phyloP scores from a whole-genome alignment of 257 asterid species.

The Avicennia marina region DNA sequence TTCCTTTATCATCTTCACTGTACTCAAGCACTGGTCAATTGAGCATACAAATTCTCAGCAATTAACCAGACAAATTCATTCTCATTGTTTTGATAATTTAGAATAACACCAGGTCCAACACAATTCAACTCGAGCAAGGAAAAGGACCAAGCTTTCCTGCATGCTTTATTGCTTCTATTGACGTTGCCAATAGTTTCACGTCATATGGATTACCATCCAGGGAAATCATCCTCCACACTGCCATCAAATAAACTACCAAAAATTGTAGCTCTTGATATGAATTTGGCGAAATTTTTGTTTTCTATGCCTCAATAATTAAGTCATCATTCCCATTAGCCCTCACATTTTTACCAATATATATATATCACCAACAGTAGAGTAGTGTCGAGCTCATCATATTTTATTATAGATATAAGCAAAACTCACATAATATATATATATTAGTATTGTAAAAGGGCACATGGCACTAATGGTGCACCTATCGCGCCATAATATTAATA shows the following conservation, averaged over 20 bases:
- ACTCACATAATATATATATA: too few relatives aligned
- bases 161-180: neutral
- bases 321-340: neutral
- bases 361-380: neutral
- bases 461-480: too few relatives aligned
- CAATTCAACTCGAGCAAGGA: too few relatives aligned
- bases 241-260: neutral
- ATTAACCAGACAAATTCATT: neutral
- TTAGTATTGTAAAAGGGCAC: too few relatives aligned
- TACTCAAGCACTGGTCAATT: neutral
- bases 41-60: too few relatives aligned
- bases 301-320: neutral
- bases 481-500: too few relatives aligned
- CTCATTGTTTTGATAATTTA: too few relatives aligned
- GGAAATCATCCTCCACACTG: neutral
- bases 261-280: neutral
- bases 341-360: neutral
- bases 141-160: neutral
- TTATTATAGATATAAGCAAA: neutral
- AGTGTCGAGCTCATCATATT: neutral
- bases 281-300: neutral
- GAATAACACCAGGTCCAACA: too few relatives aligned
- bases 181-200: neutral
- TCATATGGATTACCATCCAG: neutral
- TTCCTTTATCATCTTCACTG: neutral